Base-by-base conservation (phyloP, 2,329 filamentous ascomycete genomes). In the Ophiostoma angusticollis region DNA sequence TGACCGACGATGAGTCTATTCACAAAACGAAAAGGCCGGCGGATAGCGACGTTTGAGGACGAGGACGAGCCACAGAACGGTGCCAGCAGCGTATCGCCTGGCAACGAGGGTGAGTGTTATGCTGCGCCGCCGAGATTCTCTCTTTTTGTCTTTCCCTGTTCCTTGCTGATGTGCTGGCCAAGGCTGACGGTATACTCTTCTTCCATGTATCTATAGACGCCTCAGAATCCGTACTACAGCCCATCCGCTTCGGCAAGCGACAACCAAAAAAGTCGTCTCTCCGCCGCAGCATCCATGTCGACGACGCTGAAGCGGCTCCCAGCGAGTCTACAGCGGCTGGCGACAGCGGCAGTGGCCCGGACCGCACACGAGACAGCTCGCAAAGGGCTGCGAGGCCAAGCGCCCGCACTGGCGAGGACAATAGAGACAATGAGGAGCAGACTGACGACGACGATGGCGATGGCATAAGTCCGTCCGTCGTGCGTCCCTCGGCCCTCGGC, bases 41-140 rank as follows among this genome's bases (percentile, higher is more conserved):
- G 86, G 52, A 82, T 94, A 49, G 80, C 76, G 33, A 65, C 74
- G 0, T 67, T 74, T 30, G 81, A 84, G 31, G 74, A 78, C 11
- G 76, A 83, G 4, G 78, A 78, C 1, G 62, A 64, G 28, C 37
- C 31, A n/a, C 35, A 18, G 14, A 40, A 2, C 37, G 45, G 37
- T n/a, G n/a, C n/a, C n/a, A n/a, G n/a, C 5, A 42, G 46, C 2
- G 37, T 42, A 8, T 28, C 55, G 1, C 36, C 44, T 1, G 41
- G 50, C 2, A 47, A 35, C 27, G 43, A 35, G 48, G 54, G 53
- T 45, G 54, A 61, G 45, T 59, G 61, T 67, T 57, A 17, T 42
- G 13, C 11, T 32, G 17, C 13, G 31, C n/a, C n/a, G n/a, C n/a
- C n/a, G n/a, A n/a, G n/a, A n/a, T 13, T 21, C 23, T 14, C 47